Conservation (phyloP, 345 rosid species). For the Hibiscus trionum region DNA sequence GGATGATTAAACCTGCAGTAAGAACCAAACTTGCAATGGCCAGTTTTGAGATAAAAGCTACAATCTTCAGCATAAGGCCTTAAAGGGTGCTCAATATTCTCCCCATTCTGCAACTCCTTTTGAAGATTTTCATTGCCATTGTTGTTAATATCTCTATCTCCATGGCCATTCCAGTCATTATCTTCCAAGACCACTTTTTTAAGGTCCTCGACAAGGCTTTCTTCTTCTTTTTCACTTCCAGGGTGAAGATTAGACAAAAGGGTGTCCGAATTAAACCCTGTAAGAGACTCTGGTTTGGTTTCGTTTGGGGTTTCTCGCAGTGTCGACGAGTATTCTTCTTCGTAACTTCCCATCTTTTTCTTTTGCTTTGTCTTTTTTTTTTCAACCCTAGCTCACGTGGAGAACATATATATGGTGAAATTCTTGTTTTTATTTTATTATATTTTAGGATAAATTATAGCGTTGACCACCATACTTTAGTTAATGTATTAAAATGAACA, state of each 20-base stretch:
- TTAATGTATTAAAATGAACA: too few species aligned
- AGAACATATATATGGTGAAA: background rate
- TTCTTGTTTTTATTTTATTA: too few species aligned
- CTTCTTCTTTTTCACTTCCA: background rate
- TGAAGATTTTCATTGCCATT: background rate
- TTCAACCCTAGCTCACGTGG: background rate
- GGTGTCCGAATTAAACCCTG: background rate
- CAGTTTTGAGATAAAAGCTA: conserved; percentile 11
- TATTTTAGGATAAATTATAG: too few species aligned
- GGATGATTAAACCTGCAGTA: conserved; percentile 10
- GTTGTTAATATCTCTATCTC: background rate
- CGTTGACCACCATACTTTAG: too few species aligned
- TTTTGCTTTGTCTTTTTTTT: background rate
- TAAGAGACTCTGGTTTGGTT: background rate
- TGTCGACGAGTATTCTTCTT: background rate
- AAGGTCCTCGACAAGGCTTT: background rate
- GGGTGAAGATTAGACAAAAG: background rate
- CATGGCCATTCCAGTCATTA: background rate
- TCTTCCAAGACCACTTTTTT: conserved; percentile 2
- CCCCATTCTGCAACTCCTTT: background rate
- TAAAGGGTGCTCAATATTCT: conserved; percentile 8
- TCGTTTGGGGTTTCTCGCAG: background rate
- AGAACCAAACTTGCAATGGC: conserved; percentile 16
- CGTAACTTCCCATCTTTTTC: conserved; percentile 1
- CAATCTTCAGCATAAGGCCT: conserved; percentile 18